Conservation (phyloP, 345 rosid species). For the Camelina hispida region DNA sequence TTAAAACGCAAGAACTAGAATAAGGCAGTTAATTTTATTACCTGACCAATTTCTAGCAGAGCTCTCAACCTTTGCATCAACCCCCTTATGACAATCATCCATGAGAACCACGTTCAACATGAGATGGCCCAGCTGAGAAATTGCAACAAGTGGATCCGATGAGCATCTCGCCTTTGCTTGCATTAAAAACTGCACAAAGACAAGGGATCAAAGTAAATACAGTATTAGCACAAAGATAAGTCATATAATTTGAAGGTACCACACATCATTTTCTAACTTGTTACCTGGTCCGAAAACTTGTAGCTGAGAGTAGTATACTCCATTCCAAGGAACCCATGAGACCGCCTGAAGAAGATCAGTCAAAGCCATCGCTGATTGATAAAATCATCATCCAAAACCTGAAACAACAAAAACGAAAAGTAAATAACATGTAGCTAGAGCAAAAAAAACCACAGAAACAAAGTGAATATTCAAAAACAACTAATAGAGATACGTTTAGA, state of each 20-base stretch:
- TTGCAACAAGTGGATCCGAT: conserved; percentile 90
- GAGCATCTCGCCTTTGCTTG: conserved; percentile 92
- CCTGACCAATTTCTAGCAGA: conserved; percentile 46
- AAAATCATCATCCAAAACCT: too few species aligned
- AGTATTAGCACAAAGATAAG: conserved; percentile 13
- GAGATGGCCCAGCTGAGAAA: conserved; percentile 78
- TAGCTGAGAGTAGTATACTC: conserved; percentile 90
- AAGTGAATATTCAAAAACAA: too few species aligned
- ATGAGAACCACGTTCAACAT: conserved; percentile 87
- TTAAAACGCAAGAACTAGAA: too few species aligned
- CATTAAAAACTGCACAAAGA: conserved; percentile 73
- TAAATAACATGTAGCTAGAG: too few species aligned
- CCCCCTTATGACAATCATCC: conserved; percentile 69
- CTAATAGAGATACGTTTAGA: too few species aligned
- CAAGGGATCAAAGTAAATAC: conserved; percentile 8
- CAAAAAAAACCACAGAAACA: too few species aligned
- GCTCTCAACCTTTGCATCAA: conserved; percentile 62
- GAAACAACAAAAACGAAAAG: too few species aligned
- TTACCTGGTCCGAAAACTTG: conserved; percentile 98
- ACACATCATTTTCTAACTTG: conserved; percentile 22
- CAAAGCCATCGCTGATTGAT: too few species aligned
- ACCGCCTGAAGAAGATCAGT: too few species aligned
- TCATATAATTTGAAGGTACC: background rate
- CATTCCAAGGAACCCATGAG: conserved; percentile 60
- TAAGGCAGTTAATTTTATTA: conserved; percentile 10